These are phyloP conservation scores for Auricularia cornea DNA, from an alignment of 768 basidiomycete genomes.

Conservation along the genomic window DNA sequence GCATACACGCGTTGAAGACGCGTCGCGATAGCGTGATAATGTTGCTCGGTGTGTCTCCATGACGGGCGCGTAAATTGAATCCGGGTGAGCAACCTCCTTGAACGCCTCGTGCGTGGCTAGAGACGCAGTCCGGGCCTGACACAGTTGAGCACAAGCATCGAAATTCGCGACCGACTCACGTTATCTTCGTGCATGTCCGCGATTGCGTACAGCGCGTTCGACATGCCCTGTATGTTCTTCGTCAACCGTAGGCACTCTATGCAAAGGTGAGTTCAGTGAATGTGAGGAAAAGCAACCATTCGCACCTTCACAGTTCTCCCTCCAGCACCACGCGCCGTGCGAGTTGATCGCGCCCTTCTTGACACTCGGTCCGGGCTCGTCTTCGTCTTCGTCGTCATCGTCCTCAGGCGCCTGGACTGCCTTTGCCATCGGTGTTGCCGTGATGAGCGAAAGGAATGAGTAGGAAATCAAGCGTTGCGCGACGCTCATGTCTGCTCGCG, in stretches of 20 bases:
- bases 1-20: slow-evolving; percentile 30
- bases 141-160: slow-evolving; percentile 4
- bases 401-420: slow-evolving; percentile 38
- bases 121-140: slow-evolving; percentile 66
- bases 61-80: slow-evolving; percentile 58
- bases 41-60: slow-evolving; percentile 71
- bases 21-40: slow-evolving; percentile 54
- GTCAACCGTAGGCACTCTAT: slow-evolving; percentile 71
- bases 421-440: slow-evolving; percentile 47
- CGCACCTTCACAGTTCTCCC: slow-evolving; percentile 63
- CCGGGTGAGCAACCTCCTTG: slow-evolving; percentile 69
- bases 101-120: slow-evolving; percentile 67
- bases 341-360: slow-evolving; percentile 55
- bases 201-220: slow-evolving; percentile 63
- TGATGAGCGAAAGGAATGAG: slow-evolving; percentile 65
- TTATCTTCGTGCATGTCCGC: slow-evolving; percentile 76
- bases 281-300: neutral
- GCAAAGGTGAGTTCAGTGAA: neutral
- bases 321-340: slow-evolving; percentile 83
- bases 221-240: slow-evolving; percentile 67
- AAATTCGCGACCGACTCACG: slow-evolving; percentile 33
- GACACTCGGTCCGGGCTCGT: slow-evolving; percentile 25
- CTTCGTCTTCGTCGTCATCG: slow-evolving; percentile 36
- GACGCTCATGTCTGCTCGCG: slow-evolving; percentile 69
- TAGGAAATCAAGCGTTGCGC: slow-evolving; percentile 67